Evolutionary conservation across 1,139 yeast genomes (phyloP).

Genomic region (Pichia sp.): DNA sequence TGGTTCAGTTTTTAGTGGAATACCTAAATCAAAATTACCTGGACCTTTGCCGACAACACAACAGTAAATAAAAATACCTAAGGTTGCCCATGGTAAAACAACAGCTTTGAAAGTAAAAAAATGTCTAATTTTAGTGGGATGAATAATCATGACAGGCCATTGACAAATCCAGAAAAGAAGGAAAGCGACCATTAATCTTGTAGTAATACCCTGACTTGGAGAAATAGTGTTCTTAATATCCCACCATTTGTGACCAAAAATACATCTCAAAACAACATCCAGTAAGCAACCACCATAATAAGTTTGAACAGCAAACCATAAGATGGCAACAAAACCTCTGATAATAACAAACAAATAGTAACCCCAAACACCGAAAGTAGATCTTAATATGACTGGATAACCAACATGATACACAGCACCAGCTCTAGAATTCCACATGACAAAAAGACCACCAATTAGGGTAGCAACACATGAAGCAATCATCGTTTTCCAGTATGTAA

Average conservation of each 20-base stretch:
- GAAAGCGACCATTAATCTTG: slow-evolving; percentile 38
- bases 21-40: slow-evolving; percentile 33
- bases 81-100: slow-evolving; percentile 37
- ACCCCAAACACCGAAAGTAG: slow-evolving; percentile 28
- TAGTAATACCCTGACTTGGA: slow-evolving; percentile 33
- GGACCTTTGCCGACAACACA: slow-evolving; percentile 33
- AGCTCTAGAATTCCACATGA: slow-evolving; percentile 20
- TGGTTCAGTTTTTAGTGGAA: slow-evolving; percentile 29
- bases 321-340: slow-evolving; percentile 37
- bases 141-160: slow-evolving; percentile 31
- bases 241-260: slow-evolving; percentile 19
- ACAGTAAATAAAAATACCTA: slow-evolving; percentile 34
- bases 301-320: slow-evolving; percentile 34
- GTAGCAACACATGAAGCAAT: slow-evolving; percentile 20
- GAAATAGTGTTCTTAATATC: slow-evolving; percentile 25
- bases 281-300: slow-evolving; percentile 27
- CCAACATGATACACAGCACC: slow-evolving; percentile 25
- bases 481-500: slow-evolving; percentile 21
- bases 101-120: slow-evolving; percentile 35
- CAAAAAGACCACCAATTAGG: slow-evolving; percentile 18
- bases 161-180: slow-evolving; percentile 38
- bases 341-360: slow-evolving; percentile 38
- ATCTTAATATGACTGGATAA: slow-evolving; percentile 21
- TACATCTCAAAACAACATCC: slow-evolving; percentile 32
- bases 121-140: slow-evolving; percentile 33